A percentile compares a stretch with the other conserved stretches of the same genome.
Evolutionary conservation across 2,329 filamentous ascomycete genomes (phyloP).

Genomic region (Colletotrichum gloeosporioides): DNA sequence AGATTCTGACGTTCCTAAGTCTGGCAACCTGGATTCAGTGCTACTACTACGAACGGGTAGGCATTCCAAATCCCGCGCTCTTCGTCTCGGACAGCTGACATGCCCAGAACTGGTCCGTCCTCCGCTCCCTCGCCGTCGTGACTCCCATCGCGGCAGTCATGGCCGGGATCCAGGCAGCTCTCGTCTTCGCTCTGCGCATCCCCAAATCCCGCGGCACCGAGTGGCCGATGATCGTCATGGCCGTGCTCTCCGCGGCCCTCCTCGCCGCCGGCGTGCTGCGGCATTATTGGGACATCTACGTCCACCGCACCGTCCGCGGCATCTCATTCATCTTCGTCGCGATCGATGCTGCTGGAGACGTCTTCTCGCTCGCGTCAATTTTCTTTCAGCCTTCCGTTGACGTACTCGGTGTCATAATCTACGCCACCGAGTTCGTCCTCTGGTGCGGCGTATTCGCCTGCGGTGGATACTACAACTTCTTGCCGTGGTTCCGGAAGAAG

Average conservation of each 20-base stretch:
- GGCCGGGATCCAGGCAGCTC: conserved; percentile 61
- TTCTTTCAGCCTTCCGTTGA: conserved; percentile 65
- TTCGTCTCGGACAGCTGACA: neutral
- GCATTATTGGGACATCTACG: conserved; percentile 74
- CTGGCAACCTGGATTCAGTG: conserved; percentile 49
- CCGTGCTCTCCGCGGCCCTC: conserved; percentile 65
- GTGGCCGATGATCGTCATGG: conserved; percentile 73
- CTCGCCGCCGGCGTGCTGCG: conserved; percentile 70
- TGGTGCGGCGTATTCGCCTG: conserved; percentile 73
- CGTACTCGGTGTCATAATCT: conserved; percentile 69
- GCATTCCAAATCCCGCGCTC: conserved; percentile 27
- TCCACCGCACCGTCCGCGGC: conserved; percentile 69
- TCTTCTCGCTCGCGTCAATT: conserved; percentile 70
- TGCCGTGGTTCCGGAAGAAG: conserved; percentile 58
- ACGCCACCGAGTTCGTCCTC: conserved; percentile 67
- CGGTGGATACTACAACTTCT: conserved; percentile 68
- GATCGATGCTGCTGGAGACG: conserved; percentile 72
- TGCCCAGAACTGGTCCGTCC: conserved; percentile 55
- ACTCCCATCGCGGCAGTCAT: conserved; percentile 59
- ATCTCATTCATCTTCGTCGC: conserved; percentile 76
- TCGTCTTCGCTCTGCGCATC: conserved; percentile 62
- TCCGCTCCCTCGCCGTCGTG: conserved; percentile 53
- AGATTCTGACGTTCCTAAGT: conserved; percentile 47
- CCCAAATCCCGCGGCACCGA: conserved; percentile 47
- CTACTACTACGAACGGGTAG: conserved; percentile 45